Evolutionary conservation across 768 basidiomycete genomes (phyloP), one percentile per base, ranked within the genome.

Genomic region (Porphyrellus cyaneotinctus): DNA sequence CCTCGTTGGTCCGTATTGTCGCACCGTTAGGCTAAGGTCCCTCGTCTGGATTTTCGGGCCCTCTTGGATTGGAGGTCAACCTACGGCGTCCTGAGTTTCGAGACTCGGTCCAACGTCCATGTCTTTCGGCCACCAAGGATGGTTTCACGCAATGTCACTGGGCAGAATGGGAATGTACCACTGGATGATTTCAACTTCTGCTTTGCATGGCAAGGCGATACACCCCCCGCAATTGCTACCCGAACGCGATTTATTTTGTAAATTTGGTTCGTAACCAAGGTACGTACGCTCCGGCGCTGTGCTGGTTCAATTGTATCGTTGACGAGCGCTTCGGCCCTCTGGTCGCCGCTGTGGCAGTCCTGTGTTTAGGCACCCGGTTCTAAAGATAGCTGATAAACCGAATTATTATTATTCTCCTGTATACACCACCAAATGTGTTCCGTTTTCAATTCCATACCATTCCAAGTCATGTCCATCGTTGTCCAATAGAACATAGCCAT

Each of bases 391-490:
- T 37, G 37, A 28, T 22, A 12, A n/a, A 41, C 22, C 43, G 47
- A 28, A 33, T 58, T 30, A 24, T 30, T 22, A n/a, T 56, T 14
- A 58, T 51, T 57, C 37, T 54, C 48, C 54, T 59, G 49, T 60
- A 56, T 57, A 58, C 32, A 73, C 58, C 22, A 63, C 54, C 24
- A 80, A 59, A 51, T 71, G 63, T 50, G 74, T 71, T 18, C 64
- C 78, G 9, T 79, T 76, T 52, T 89, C 86, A 33, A 91, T 63
- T 7, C 90, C 88, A 63, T 84, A 79, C 87, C 87, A 90, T 53
- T 76, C 80, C 37, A 91, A 64, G 47, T 82, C 77, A 49, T 77
- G 78, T 13, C 65, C 58, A 45, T 87, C 82, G 26, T 77, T 62
- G 24, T 76, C 71, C 28, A 92, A 68, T 47, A 75, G 72, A 23